Evolutionary conservation across 2,329 filamentous ascomycete genomes (phyloP).

Genomic region (Verticillium nonalfalfae): DNA sequence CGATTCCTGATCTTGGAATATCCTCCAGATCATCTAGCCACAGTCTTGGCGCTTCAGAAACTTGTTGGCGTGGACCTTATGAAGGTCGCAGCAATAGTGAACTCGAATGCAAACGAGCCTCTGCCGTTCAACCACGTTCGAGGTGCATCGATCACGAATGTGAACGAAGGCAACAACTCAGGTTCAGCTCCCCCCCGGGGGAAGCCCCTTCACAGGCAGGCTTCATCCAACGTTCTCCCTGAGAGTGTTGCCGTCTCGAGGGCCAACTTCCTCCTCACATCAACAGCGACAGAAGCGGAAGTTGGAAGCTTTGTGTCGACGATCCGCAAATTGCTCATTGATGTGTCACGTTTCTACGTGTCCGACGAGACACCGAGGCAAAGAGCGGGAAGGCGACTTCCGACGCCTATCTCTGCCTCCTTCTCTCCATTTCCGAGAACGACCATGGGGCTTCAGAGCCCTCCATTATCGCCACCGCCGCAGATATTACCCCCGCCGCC

Average conservation of each 20-base stretch:
- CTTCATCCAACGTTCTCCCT: background rate
- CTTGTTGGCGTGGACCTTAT: slow-evolving; percentile 50
- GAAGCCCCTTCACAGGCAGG: background rate
- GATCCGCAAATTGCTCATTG: slow-evolving; percentile 42
- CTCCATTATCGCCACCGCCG: slow-evolving; percentile 7
- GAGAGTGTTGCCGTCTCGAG: slow-evolving; percentile 33
- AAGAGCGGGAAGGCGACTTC: slow-evolving; percentile 12
- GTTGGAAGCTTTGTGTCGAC: slow-evolving; percentile 46
- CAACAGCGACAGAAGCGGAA: slow-evolving; percentile 46
- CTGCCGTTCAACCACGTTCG: slow-evolving; percentile 32
- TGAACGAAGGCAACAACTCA: slow-evolving; percentile 4
- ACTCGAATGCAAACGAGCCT: slow-evolving; percentile 30
- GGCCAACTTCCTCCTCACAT: slow-evolving; percentile 51
- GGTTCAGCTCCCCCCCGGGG: slow-evolving; percentile 5
- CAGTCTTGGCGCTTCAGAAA: slow-evolving; percentile 50
- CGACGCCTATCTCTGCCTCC: slow-evolving; percentile 20
- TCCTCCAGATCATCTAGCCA: slow-evolving; percentile 47
- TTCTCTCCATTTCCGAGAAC: slow-evolving; percentile 22
- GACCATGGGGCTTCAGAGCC: slow-evolving; percentile 3
- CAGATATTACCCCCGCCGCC: background rate
- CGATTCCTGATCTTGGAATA: slow-evolving; percentile 55
- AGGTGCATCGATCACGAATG: slow-evolving; percentile 21
- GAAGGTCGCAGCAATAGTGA: slow-evolving; percentile 52
- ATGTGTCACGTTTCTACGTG: slow-evolving; percentile 38
- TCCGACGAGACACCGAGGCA: slow-evolving; percentile 23